Conservation (phyloP, 1,139 yeast genomes). For the Pichia sp. region DNA sequence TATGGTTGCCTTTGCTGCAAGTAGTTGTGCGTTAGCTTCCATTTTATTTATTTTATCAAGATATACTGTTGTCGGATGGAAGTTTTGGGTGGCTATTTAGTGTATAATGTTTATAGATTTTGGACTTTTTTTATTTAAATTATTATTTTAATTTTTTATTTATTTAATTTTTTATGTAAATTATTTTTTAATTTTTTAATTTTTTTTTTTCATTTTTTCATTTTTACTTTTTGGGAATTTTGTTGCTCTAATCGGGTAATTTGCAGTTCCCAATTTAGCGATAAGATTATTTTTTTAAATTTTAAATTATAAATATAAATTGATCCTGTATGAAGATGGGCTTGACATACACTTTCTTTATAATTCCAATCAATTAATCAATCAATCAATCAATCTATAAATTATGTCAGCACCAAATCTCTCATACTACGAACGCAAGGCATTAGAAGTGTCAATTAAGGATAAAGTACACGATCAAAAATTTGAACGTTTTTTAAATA, state of each 20-base stretch:
- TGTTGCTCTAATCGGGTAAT: too few species aligned
- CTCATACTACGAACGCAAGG: not conserved
- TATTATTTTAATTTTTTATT: not conserved
- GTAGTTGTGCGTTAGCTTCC: constrained; percentile 28
- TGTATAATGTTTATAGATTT: not conserved
- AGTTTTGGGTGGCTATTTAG: constrained; percentile 8
- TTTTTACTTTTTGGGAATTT: too few species aligned
- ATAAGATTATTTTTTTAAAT: not conserved
- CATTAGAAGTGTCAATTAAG: not conserved
- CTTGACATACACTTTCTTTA: too few species aligned
- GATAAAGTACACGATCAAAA: constrained; percentile 2
- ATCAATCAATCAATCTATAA: not conserved
- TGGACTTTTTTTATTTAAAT: not conserved
- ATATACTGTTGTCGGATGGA: constrained; percentile 19
- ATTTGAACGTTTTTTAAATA: constrained; percentile 5
- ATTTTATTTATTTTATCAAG: constrained; percentile 31
- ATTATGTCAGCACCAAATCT: not conserved
- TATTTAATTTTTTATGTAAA: not conserved
- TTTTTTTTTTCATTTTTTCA: not conserved
- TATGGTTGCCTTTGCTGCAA: constrained; percentile 33
- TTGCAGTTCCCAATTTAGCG: not conserved
- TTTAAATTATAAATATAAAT: too few species aligned
- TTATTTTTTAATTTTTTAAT: not conserved
- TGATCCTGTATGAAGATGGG: too few species aligned
- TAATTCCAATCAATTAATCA: not conserved